Base-by-base conservation (phyloP, 1,284 basidiomycete species). In the Sporisorium scitamineum region DNA sequence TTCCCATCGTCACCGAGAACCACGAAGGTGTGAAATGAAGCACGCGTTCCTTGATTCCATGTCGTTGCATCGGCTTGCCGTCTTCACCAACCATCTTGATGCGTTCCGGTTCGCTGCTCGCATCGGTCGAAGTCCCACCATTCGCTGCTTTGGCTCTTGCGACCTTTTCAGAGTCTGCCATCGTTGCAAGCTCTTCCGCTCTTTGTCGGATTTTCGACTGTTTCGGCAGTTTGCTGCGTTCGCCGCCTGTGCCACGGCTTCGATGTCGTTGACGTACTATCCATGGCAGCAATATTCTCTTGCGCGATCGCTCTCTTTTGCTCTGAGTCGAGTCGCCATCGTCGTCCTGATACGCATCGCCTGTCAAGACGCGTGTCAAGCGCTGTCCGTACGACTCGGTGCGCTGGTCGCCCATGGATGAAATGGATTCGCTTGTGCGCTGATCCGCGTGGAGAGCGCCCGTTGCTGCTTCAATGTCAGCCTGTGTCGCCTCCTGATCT, bases 1-100 rank as follows among this genome's bases (percentile, higher is more conserved):
- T 81, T 10, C 80, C 79, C 77, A 79, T 79, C 5, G 67, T 74
- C 24, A 81, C 80, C 13, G 61, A 61, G 54, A 81, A 81, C 80
- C 80, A 81, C 6, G 76, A 79, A 5, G 80, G 77, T 1, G 78
- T 79, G 42, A 80, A 76, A 48, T 80, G 78, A 4, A 79, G 67
- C 20, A 79, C 68, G 5, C 78, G 64, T 24, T 77, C 70, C 27
- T 61, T 62, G 61, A 79, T 63, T 7, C 76, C 76, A 9, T 58
- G 42, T 16, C 73, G 53, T 18, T 61, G 63, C 57, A 76, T 65
- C 8, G 72, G 72, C 39, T 75, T 75, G 44, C 67, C 72, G n/a
- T 75, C 72, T 47, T 65, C 59, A 2, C 67, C 72, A 7, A 65
- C 62, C 32, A 75, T 57, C 60, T 63, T 61, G 62, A 75, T 75